A percentile compares a stretch with the other conserved stretches of the same genome.
phyloP scores from a whole-genome alignment of 2,329 filamentous ascomycete genomes.

The Phoma sp. region DNA sequence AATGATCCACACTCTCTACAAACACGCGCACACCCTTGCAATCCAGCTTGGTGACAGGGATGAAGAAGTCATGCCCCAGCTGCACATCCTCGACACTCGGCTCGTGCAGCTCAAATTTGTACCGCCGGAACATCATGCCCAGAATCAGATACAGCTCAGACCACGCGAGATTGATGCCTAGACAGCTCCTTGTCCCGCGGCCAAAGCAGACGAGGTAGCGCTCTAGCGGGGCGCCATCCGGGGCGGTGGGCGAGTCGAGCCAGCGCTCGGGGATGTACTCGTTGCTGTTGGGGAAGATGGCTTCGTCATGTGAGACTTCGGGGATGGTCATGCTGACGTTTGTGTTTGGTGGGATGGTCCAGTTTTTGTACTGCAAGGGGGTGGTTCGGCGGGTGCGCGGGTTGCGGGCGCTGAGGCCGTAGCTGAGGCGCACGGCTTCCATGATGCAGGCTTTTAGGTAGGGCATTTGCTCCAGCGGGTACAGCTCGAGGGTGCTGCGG shows the following conservation, averaged over 20 bases:
- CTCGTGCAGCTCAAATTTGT: slow-evolving; percentile 41
- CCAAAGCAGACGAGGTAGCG: slow-evolving; percentile 53
- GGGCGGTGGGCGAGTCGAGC: slow-evolving; percentile 41
- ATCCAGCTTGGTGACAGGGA: slow-evolving; percentile 42
- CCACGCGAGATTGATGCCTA: slow-evolving; percentile 52
- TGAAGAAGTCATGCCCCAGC: slow-evolving; percentile 50
- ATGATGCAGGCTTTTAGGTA: slow-evolving; percentile 38
- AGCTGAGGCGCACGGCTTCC: slow-evolving; percentile 48
- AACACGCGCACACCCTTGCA: slow-evolving; percentile 48
- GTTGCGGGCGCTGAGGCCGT: slow-evolving; percentile 50
- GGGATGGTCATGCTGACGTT: slow-evolving; percentile 49
- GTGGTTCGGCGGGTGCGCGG: slow-evolving; percentile 39
- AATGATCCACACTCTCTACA: slow-evolving; percentile 23
- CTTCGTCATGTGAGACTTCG: slow-evolving; percentile 45
- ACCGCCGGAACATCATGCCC: slow-evolving; percentile 45
- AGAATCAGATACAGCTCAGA: slow-evolving; percentile 45
- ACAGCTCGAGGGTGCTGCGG: slow-evolving; percentile 30
- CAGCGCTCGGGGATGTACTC: slow-evolving; percentile 53
- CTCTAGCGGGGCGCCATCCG: slow-evolving; percentile 45
- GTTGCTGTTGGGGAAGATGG: slow-evolving; percentile 47
- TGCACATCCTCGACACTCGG: slow-evolving; percentile 40
- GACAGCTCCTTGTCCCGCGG: slow-evolving; percentile 52
- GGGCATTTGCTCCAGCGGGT: slow-evolving; percentile 33
- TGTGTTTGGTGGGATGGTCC: slow-evolving; percentile 45
- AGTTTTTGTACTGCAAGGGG: slow-evolving; percentile 34